A percentile compares a stretch with the other conserved stretches of the same genome.
phyloP scores from a whole-genome alignment of 2,329 filamentous ascomycete genomes.

The Ophiocordyceps camponoti-rufipedis region DNA sequence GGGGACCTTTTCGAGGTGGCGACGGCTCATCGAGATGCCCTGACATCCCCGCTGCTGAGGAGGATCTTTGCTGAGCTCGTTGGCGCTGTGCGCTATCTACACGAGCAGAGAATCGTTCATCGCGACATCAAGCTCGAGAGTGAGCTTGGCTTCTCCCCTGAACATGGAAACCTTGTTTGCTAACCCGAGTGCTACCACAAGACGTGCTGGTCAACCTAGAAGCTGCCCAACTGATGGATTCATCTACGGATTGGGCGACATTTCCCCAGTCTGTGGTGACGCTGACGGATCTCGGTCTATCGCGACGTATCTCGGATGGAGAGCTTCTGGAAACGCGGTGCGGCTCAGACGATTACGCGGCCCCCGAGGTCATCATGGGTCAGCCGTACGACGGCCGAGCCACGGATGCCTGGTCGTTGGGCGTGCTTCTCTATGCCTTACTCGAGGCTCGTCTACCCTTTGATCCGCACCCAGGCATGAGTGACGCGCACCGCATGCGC shows the following conservation, averaged over 20 bases:
- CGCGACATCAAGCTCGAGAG: constrained; percentile 94
- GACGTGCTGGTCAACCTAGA: constrained; percentile 84
- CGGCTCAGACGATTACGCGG: constrained; percentile 92
- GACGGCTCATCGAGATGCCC: constrained; percentile 47
- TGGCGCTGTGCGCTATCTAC: constrained; percentile 69
- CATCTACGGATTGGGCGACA: constrained; percentile 47
- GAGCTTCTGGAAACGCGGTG: constrained; percentile 87
- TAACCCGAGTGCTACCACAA: constrained; percentile 16
- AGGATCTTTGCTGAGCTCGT: constrained; percentile 85
- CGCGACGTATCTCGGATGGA: constrained; percentile 65
- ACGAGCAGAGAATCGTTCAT: constrained; percentile 75
- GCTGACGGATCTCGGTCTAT: constrained; percentile 80
- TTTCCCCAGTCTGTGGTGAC: constrained; percentile 75
- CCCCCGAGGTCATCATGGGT: constrained; percentile 89
- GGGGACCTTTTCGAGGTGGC: constrained; percentile 92
- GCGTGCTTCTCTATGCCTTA: constrained; percentile 81
- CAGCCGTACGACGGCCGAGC: constrained; percentile 84
- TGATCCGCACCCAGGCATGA: constrained; percentile 68
- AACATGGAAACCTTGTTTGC: neutral
- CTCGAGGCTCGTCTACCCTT: constrained; percentile 90
- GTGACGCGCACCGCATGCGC: constrained; percentile 56
- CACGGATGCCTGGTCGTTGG: constrained; percentile 89
- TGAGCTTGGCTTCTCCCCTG: constrained; percentile 24
- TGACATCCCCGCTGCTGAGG: constrained; percentile 53
- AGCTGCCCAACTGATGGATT: constrained; percentile 43